Evolutionary conservation across 106 monocot genomes (phyloP).

Genomic region (Dendrobium catenatum): DNA sequence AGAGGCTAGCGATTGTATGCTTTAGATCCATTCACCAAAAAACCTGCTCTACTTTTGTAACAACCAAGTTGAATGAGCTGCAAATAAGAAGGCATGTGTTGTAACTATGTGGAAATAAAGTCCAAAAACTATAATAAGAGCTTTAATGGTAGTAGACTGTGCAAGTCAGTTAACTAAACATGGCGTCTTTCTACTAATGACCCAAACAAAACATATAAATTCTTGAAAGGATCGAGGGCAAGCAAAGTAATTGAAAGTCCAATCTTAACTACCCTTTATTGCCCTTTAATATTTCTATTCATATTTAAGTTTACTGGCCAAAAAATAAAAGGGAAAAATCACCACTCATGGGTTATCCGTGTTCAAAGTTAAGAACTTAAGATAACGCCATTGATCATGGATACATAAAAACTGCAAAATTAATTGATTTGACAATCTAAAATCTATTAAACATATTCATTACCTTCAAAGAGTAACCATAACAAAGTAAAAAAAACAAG

Average conservation of each 20-base stretch:
- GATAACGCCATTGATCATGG: background rate
- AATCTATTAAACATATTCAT: background rate
- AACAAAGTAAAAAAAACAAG: background rate
- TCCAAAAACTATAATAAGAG: background rate
- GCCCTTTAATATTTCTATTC: no score
- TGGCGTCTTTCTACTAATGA: background rate
- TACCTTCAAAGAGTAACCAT: background rate
- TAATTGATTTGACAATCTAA: background rate
- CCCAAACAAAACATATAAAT: background rate
- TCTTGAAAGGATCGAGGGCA: background rate
- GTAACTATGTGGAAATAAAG: background rate
- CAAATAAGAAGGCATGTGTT: conserved; percentile 4
- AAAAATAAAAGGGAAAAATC: no score
- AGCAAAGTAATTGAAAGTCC: background rate
- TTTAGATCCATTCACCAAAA: conserved; percentile 22
- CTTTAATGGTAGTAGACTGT: background rate
- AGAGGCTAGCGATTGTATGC: conserved; percentile 1
- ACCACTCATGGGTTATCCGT: background rate
- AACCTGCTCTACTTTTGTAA: background rate
- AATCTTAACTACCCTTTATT: background rate
- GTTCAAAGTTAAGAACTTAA: background rate
- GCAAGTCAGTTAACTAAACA: background rate
- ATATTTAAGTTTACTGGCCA: no score
- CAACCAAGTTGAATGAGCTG: conserved; percentile 7
- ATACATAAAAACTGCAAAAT: background rate